A percentile compares a stretch with the other conserved stretches of the same genome.
These are phyloP conservation scores for Glutinoglossum americanum DNA, from an alignment of 495 filamentous ascomycete species.

Conservation along the genomic window DNA sequence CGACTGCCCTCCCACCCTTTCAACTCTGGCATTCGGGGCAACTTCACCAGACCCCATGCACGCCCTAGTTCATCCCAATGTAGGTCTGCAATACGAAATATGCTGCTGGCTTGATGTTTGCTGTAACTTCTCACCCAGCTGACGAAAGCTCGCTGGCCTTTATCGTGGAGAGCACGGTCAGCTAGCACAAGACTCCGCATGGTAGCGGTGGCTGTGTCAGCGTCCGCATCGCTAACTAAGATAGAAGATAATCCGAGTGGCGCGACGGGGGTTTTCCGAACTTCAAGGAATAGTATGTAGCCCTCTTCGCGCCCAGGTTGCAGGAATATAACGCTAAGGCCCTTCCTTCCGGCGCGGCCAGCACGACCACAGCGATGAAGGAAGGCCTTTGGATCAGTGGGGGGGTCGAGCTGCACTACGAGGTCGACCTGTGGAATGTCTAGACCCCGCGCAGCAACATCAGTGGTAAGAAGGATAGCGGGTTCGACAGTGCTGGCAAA, in stretches of 20 bases:
- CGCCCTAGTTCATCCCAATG: constrained; percentile 65
- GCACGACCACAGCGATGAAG: constrained; percentile 88
- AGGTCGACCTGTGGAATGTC: constrained; percentile 92
- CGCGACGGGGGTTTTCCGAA: constrained; percentile 72
- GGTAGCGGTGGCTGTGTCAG: constrained; percentile 23
- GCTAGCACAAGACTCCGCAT: constrained; percentile 39
- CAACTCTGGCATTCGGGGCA: constrained; percentile 91
- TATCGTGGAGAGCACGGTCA: constrained; percentile 74
- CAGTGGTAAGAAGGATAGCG: constrained; percentile 67
- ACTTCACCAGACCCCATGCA: constrained; percentile 62
- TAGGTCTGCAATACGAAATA: constrained; percentile 65
- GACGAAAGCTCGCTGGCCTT: constrained; percentile 76
- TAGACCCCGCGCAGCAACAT: constrained; percentile 68
- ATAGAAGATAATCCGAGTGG: constrained; percentile 30
- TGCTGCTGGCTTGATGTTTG: constrained; percentile 76
- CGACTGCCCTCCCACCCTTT: constrained; percentile 43
- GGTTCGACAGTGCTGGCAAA: constrained; percentile 48
- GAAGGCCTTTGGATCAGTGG: constrained; percentile 82
- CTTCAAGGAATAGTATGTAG: constrained; percentile 68
- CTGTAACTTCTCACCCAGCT: constrained; percentile 79
- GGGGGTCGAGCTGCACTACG: constrained; percentile 80
- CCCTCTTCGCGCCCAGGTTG: constrained; percentile 69
- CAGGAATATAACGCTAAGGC: constrained; percentile 67
- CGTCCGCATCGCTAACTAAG: constrained; percentile 32
- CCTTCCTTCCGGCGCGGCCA: constrained; percentile 68